A percentile compares a stretch with the other conserved stretches of the same genome.
These are phyloP conservation scores for Dovyalis caffra DNA, from an alignment of 345 rosid genomes.

Conservation along the genomic window DNA sequence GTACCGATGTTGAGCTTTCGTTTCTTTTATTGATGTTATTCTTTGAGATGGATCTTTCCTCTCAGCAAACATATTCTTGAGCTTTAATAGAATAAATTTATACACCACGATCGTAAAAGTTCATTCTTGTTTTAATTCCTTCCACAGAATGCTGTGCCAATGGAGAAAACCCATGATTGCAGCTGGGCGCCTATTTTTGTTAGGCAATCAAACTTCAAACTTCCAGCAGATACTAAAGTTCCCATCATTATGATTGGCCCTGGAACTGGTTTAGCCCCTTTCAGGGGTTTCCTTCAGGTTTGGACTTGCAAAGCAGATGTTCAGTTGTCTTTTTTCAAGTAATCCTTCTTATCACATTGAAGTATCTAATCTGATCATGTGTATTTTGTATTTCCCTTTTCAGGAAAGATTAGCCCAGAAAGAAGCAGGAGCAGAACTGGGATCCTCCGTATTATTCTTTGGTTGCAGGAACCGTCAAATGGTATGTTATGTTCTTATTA, in stretches of 20 bases:
- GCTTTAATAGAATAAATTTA: background rate
- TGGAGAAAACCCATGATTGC: conserved; percentile 64
- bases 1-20: background rate
- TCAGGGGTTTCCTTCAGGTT: conserved; percentile 97
- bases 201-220: conserved; percentile 90
- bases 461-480: conserved; percentile 90
- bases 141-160: conserved; percentile 61
- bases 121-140: background rate
- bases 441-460: conserved; percentile 75
- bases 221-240: conserved; percentile 69
- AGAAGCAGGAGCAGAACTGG: conserved; percentile 76
- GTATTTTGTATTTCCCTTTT: conserved; percentile 5
- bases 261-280: conserved; percentile 97
- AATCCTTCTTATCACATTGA: background rate
- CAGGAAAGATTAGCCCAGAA: conserved; percentile 80
- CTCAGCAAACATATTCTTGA: background rate
- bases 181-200: conserved; percentile 85
- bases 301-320: background rate
- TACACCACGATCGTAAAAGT: background rate
- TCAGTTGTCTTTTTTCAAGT: background rate
- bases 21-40: background rate
- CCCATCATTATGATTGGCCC: conserved; percentile 97
- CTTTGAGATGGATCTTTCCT: background rate
- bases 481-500: conserved; percentile 39
- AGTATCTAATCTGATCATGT: conserved; percentile 1